Evolutionary conservation across 2,329 filamentous ascomycete species (phyloP).

Genomic region (Herpomyces periplanetae): DNA sequence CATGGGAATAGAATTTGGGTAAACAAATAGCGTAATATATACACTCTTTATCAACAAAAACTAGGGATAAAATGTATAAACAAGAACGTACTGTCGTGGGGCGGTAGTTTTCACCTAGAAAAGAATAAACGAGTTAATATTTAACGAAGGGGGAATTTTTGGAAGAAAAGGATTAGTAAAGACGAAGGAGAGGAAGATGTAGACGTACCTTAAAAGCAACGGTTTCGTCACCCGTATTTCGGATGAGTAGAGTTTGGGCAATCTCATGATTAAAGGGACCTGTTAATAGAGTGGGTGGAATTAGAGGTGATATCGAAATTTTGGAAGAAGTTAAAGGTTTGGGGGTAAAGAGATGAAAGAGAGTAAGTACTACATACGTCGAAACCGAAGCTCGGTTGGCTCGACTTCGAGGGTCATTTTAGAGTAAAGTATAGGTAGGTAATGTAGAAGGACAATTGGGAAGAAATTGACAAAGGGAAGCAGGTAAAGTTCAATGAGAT

Average conservation of each 20-base stretch:
- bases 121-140: conserved; percentile 3
- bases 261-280: conserved; percentile 23
- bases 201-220: conserved; percentile 22
- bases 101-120: conserved; percentile 84
- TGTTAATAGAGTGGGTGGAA: conserved; percentile 6
- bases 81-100: conserved; percentile 49
- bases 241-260: conserved; percentile 17
- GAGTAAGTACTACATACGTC: conserved; percentile 19
- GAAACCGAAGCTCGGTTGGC: conserved; percentile 64
- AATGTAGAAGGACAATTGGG: no score
- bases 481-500: no score
- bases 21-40: background rate
- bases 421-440: no score
- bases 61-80: conserved; percentile 3
- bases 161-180: no score
- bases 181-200: no score
- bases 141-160: no score
- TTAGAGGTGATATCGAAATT: conserved; percentile 4
- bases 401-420: conserved; percentile 83
- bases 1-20: background rate
- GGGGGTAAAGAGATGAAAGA: conserved; percentile 5
- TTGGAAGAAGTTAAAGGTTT: conserved; percentile 3
- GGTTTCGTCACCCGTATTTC: conserved; percentile 16
- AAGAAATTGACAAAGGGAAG: no score
- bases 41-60: background rate